Evolutionary conservation across 2,329 filamentous ascomycete genomes (phyloP).

Genomic region (Colletotrichum truncatum): DNA sequence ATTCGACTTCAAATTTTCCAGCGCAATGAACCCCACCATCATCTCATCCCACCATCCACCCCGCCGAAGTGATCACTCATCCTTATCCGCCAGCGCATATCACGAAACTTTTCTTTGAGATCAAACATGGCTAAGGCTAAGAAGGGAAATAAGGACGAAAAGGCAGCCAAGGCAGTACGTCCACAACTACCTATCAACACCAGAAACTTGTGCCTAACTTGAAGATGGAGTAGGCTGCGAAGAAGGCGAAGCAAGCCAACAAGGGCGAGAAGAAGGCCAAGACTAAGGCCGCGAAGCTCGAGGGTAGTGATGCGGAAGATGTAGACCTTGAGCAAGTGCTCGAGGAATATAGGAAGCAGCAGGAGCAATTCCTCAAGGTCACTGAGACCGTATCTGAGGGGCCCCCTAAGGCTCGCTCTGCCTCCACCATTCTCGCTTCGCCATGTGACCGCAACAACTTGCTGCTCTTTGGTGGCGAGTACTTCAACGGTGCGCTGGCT

Average conservation of each 20-base stretch:
- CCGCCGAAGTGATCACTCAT: conserved; percentile 18
- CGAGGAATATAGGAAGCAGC: conserved; percentile 90
- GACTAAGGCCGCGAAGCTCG: conserved; percentile 72
- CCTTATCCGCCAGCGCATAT: not conserved
- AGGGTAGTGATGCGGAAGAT: conserved; percentile 90
- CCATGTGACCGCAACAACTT: conserved; percentile 89
- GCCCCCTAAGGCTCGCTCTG: conserved; percentile 81
- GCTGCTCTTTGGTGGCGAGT: conserved; percentile 93
- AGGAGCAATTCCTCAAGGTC: conserved; percentile 93
- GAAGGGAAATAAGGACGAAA: conserved; percentile 54
- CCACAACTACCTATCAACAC: not conserved
- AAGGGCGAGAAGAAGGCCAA: conserved; percentile 90
- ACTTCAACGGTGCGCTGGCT: conserved; percentile 90
- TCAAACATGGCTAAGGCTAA: conserved; percentile 60
- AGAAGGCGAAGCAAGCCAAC: conserved; percentile 83
- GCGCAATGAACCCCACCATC: conserved; percentile 26
- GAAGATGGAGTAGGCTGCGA: conserved; percentile 57
- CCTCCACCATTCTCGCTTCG: conserved; percentile 83
- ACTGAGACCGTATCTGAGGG: conserved; percentile 79
- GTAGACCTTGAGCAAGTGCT: conserved; percentile 93
- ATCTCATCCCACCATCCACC: conserved; percentile 19
- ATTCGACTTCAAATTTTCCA: conserved; percentile 21
- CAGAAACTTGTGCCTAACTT: conserved; percentile 34
- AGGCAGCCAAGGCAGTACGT: conserved; percentile 59
- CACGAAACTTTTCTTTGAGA: not conserved